Conservation (phyloP, 257 asterid species). For the Coffea eugenioides region DNA sequence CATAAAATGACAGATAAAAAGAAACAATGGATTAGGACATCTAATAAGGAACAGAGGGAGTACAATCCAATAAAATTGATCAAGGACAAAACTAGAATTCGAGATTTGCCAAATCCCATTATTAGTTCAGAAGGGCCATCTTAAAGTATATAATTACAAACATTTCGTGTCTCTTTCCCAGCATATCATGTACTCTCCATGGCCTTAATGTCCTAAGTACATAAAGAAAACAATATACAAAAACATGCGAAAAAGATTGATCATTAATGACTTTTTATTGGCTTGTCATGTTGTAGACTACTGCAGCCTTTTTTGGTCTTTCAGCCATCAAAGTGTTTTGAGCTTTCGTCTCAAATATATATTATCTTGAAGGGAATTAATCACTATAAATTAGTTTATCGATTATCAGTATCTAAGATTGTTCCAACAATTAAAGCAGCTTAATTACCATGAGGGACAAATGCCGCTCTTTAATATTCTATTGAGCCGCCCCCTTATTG, state of each 20-base stretch:
- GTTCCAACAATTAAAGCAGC: neutral
- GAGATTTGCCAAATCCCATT: neutral
- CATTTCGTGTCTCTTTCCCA: neutral
- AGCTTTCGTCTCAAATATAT: neutral
- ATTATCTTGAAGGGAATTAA: too few relatives aligned
- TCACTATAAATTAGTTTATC: too few relatives aligned
- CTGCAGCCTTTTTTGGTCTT: neutral
- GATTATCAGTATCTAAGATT: neutral
- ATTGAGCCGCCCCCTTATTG: neutral
- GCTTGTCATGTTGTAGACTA: too few relatives aligned
- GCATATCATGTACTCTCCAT: neutral
- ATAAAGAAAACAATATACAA: too few relatives aligned
- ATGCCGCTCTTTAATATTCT: neutral
- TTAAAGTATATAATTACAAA: too few relatives aligned
- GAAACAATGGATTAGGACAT: too few relatives aligned
- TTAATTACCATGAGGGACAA: neutral
- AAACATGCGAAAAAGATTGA: neutral
- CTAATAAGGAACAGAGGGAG: too few relatives aligned
- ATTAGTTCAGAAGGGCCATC: neutral
- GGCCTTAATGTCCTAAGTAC: too few relatives aligned
- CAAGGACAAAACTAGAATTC: neutral
- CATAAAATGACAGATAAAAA: too few relatives aligned
- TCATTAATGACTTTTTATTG: neutral
- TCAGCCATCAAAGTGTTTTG: neutral
- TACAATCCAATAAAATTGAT: neutral